These are phyloP conservation scores for Asterophora parasitica DNA, from an alignment of 768 basidiomycete species.

Conservation along the genomic window DNA sequence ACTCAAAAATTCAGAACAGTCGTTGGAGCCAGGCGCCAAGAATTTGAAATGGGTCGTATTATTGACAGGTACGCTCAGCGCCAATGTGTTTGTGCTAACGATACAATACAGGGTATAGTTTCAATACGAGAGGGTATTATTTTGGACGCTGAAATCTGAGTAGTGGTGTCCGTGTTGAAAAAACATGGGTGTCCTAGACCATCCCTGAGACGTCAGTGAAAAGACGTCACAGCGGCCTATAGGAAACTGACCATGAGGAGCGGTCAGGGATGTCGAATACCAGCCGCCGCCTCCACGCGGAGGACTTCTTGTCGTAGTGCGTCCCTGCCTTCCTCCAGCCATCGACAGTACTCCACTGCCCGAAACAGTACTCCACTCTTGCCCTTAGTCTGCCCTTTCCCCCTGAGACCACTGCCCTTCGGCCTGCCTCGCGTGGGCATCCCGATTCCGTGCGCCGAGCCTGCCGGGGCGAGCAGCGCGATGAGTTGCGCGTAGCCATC, in stretches of 20 bases:
- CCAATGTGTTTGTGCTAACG: no score
- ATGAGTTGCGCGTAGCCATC: constrained; percentile 88
- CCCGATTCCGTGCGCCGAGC: constrained; percentile 57
- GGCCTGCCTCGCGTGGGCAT: constrained; percentile 78
- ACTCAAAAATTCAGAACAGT: neutral
- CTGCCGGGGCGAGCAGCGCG: constrained; percentile 74
- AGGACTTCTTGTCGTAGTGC: constrained; percentile 65
- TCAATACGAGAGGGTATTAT: neutral
- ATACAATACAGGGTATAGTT: neutral
- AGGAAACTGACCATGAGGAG: neutral
- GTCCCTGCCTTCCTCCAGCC: constrained; percentile 80
- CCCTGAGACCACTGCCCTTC: constrained; percentile 68
- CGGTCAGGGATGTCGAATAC: constrained; percentile 33
- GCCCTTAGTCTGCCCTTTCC: constrained; percentile 70
- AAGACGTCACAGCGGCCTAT: neutral
- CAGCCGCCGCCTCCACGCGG: constrained; percentile 63
- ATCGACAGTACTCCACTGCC: constrained; percentile 79
- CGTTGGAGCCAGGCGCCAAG: neutral
- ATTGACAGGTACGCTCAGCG: neutral
- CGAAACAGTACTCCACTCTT: constrained; percentile 88
- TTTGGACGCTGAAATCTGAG: neutral
- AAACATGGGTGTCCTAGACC: neutral
- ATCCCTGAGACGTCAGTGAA: neutral
- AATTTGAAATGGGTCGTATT: neutral
- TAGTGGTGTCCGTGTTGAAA: neutral